These are phyloP conservation scores for Aureobasidium uvarum DNA, from an alignment of 2,329 filamentous ascomycete genomes.

Conservation along the genomic window DNA sequence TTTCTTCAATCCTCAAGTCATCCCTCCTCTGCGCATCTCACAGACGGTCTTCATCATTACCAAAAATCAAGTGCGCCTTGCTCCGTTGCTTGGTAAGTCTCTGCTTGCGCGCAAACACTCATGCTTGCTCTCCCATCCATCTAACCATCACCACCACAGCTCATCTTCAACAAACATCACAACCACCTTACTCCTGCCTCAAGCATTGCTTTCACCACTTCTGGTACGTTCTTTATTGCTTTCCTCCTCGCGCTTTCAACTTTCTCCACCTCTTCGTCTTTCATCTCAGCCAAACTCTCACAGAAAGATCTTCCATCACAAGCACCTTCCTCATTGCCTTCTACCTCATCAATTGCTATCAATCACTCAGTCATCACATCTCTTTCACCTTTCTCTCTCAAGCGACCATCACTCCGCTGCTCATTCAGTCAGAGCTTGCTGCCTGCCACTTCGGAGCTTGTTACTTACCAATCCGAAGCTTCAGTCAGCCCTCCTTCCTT, in stretches of 20 bases:
- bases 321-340: not conserved
- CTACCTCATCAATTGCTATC: not conserved
- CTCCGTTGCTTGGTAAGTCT: constrained; percentile 7
- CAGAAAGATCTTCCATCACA: not conserved
- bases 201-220: not conserved
- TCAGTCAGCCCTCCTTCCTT: not conserved
- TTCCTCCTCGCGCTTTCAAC: not conserved
- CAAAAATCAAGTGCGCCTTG: not conserved
- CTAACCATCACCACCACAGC: constrained; percentile 6
- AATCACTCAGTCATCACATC: not conserved
- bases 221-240: not conserved
- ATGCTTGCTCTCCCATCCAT: not conserved
- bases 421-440: not conserved
- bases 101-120: not conserved
- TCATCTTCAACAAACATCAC: not conserved
- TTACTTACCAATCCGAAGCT: constrained; percentile 9
- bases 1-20: not conserved
- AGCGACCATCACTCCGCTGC: not conserved
- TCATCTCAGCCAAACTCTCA: not conserved
- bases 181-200: not conserved
- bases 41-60: not conserved
- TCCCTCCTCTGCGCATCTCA: not conserved
- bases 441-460: not conserved
- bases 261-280: not conserved
- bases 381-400: too few species aligned